Conservation (phyloP, 140 eudicot genomes). For the Anethum foeniculum region DNA sequence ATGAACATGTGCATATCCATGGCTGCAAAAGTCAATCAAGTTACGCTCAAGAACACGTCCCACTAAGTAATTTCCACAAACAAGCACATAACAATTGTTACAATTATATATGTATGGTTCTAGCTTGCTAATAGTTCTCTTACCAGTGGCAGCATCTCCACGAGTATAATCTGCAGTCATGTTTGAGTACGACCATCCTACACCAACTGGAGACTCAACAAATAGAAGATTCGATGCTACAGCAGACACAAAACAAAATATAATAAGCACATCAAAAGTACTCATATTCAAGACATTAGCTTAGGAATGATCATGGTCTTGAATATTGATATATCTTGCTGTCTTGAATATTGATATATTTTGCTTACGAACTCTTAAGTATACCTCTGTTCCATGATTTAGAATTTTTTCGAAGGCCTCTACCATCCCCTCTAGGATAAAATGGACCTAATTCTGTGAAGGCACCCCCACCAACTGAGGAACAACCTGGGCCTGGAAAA, state of each 20-base stretch:
- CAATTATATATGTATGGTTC: background rate
- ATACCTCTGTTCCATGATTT: constrained; percentile 93
- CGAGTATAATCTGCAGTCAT: constrained; percentile 71
- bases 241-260: constrained; percentile 2
- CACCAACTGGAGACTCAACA: constrained; percentile 97
- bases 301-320: background rate
- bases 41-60: background rate
- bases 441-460: constrained; percentile 98
- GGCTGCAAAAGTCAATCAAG: constrained; percentile 40
- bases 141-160: constrained; percentile 81
- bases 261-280: background rate
- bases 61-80: too few species aligned
- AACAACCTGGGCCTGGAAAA: constrained; percentile 86
- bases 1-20: constrained; percentile 66
- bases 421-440: constrained; percentile 76
- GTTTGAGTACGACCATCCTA: constrained; percentile 97
- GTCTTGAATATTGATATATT: background rate
- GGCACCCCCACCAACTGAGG: constrained; percentile 96
- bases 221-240: constrained; percentile 84
- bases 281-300: background rate
- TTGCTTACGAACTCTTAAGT: background rate
- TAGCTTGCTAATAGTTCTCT: constrained; percentile 6
- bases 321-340: background rate
- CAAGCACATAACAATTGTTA: background rate
- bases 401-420: constrained; percentile 62